phyloP scores from a whole-genome alignment of 169 alveolate genomes.

The Plasmodium inui region DNA sequence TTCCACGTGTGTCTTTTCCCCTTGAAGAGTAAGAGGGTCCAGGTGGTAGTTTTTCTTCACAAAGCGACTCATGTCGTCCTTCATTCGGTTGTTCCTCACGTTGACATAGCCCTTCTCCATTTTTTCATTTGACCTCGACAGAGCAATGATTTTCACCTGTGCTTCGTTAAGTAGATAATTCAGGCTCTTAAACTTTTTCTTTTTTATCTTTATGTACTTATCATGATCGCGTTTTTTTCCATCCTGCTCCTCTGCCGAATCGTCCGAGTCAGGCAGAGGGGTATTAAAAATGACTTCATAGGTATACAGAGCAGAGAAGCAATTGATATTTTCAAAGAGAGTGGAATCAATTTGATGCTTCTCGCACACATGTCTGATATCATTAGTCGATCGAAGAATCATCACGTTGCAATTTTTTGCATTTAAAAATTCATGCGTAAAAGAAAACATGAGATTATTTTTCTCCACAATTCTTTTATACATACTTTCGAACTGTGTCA shows the following conservation, averaged over 20 bases:
- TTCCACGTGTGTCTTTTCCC: slow-evolving; percentile 35
- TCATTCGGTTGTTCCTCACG: background rate
- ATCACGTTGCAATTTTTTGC: slow-evolving; percentile 23
- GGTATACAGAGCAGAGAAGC: slow-evolving; percentile 23
- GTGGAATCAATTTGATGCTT: background rate
- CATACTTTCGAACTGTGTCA: slow-evolving; percentile 18
- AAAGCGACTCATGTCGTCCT: slow-evolving; percentile 4
- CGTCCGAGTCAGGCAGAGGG: background rate
- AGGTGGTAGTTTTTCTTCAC: background rate
- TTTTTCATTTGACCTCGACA: slow-evolving; percentile 13
- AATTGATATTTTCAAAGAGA: background rate
- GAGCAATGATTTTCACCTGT: slow-evolving; percentile 24
- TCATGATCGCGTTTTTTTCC: background rate
- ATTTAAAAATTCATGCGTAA: slow-evolving; percentile 62
- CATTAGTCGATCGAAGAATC: slow-evolving; percentile 1
- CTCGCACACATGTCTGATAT: slow-evolving; percentile 12
- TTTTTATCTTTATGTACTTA: slow-evolving; percentile 48
- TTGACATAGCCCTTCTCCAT: slow-evolving; percentile 20
- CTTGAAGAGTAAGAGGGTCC: background rate
- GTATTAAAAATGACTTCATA: slow-evolving; percentile 26
- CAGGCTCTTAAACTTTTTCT: slow-evolving; percentile 24
- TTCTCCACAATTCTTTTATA: slow-evolving; percentile 12
- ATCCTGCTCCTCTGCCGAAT: background rate
- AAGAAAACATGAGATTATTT: slow-evolving; percentile 44
- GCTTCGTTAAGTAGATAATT: slow-evolving; percentile 56